Evolutionary conservation across 371 early-diverging fungal genomes (phyloP), one percentile per base, ranked within the genome.

Genomic region (Coemansia sp.): DNA sequence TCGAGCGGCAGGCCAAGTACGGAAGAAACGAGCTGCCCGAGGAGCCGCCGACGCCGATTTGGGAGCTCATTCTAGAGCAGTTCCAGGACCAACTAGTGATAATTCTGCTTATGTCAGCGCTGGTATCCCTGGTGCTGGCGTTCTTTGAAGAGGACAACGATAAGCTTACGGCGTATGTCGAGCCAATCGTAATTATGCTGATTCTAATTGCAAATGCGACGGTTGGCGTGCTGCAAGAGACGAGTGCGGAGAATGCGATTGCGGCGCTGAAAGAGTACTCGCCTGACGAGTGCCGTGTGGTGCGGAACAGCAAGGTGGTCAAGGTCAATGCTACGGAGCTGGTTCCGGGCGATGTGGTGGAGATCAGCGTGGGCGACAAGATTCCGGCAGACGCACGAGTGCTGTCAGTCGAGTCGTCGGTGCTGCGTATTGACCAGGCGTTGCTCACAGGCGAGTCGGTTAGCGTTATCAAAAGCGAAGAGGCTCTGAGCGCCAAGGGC

Each of bases 11-110:
- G 45, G 70, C 64, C 5, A 82, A 78, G 64, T 86, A 90, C 76
- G 95, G 95, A 0, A 72, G 63, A 52, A 94, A 94, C 73, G 91
- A 88, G 75, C 82, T 93, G 27, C 90, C 91, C 59, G 87, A 87
- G 62, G 91, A 93, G 60, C 93, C 94, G 59, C 79, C 90, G 1
- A 95, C 95, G 5, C 94, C 99, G 22, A 80, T 97, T 11, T 95
- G 93, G 89, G 82, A 92, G 69, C 85, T 97, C 64, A 89, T 98
- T 60, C 74, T 93, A 64, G 98, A 95, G 75, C 98, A 98, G 82
- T 98, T 98, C 80, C 84, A 96, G 82, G 99, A 98, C 82, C 95
- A 97, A 79, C 89, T 98, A 29, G 99, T 98, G 27, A 81, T 95
- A 59, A 98, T 98, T 61, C 84, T 98, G 37, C 82, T 98, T 7